Evolutionary conservation across 148 eudicot species (phyloP).

Genomic region (Fallopia convolvulus): DNA sequence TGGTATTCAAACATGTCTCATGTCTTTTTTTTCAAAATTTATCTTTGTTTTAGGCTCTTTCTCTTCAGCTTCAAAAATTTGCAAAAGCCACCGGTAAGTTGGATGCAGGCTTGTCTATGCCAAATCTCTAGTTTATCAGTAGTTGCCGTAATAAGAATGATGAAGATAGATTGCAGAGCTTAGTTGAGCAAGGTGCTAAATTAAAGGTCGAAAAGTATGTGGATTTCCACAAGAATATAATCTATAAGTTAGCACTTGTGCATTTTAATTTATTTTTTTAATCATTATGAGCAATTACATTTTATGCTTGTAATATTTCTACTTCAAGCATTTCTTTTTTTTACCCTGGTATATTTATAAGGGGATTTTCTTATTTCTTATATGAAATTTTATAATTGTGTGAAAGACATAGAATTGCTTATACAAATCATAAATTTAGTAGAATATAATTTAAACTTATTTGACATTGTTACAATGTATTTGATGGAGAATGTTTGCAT

Average conservation of each 20-base stretch:
- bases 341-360: not conserved
- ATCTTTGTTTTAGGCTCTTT: slow-evolving; percentile 57
- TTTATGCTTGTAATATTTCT: not conserved
- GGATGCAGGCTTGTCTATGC: slow-evolving; percentile 48
- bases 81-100: slow-evolving; percentile 48
- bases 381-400: too few species aligned
- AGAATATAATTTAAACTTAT: too few species aligned
- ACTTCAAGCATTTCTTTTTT: not conserved
- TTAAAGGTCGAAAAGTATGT: slow-evolving; percentile 68
- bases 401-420: not conserved
- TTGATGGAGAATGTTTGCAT: too few species aligned
- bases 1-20: slow-evolving; percentile 9
- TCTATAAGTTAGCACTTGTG: slow-evolving; percentile 53
- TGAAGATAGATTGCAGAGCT: slow-evolving; percentile 67
- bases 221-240: slow-evolving; percentile 79
- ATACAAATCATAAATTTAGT: not conserved
- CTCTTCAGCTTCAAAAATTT: slow-evolving; percentile 89
- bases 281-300: not conserved
- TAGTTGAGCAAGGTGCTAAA: slow-evolving; percentile 64
- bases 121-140: slow-evolving; percentile 85
- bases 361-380: not conserved
- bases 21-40: slow-evolving; percentile 10
- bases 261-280: not conserved
- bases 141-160: slow-evolving; percentile 90
- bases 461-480: too few species aligned